phyloP scores from a whole-genome alignment of 768 basidiomycete species.

The Pisolithus microcarpus region DNA sequence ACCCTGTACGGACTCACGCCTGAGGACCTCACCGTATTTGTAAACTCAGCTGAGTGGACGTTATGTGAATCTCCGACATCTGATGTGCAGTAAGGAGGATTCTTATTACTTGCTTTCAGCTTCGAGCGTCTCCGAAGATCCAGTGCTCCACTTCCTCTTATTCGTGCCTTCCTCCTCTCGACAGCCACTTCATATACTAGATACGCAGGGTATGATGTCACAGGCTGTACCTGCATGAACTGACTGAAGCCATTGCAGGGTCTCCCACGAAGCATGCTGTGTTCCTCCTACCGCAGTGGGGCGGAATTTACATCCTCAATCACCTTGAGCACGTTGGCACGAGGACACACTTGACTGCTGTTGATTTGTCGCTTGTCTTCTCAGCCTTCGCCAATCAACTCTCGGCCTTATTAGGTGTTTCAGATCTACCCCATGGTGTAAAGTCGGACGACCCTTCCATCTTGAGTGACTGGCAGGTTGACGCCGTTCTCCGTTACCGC shows the following conservation, averaged over 20 bases:
- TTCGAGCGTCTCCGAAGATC: conserved; percentile 87
- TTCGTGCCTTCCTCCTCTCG: conserved; percentile 73
- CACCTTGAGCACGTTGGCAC: conserved; percentile 28
- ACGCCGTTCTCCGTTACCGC: conserved; percentile 66
- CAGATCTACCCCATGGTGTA: conserved; percentile 49
- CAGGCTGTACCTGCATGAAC: conserved; percentile 4
- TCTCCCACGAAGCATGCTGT: conserved; percentile 45
- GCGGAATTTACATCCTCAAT: conserved; percentile 78
- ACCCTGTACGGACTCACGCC: conserved; percentile 53
- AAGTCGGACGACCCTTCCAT: conserved; percentile 16
- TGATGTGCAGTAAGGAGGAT: neutral
- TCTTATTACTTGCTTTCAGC: conserved; percentile 40
- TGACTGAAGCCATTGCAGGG: conserved; percentile 31
- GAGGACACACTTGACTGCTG: conserved; percentile 26
- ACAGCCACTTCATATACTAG: conserved; percentile 63
- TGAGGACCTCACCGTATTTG: conserved; percentile 85
- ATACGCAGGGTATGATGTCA: conserved; percentile 38
- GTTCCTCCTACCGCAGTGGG: conserved; percentile 93
- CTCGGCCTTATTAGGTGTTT: conserved; percentile 73
- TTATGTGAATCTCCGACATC: conserved; percentile 49
- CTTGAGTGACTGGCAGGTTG: conserved; percentile 73
- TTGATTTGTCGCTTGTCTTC: conserved; percentile 49
- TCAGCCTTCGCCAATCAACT: conserved; percentile 65
- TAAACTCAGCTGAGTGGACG: conserved; percentile 96
- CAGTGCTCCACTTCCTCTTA: conserved; percentile 86